Evolutionary conservation across 257 asterid genomes (phyloP).

Genomic region (Handroanthus guayacan): DNA sequence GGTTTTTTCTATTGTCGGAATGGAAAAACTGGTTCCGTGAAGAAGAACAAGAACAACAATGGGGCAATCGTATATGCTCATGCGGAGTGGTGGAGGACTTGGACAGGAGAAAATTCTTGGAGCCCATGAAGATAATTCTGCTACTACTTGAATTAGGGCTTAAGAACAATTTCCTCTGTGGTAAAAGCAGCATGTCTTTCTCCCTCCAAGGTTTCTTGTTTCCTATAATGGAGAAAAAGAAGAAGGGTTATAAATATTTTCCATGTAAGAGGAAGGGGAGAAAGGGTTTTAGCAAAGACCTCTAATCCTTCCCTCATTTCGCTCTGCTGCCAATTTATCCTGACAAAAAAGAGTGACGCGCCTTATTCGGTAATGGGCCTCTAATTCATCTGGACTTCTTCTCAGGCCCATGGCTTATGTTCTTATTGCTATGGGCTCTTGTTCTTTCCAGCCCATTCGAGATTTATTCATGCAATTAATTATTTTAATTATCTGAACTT

Average conservation of each 20-base stretch:
- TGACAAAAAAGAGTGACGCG: too few species aligned
- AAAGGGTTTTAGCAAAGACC: constrained; percentile 37
- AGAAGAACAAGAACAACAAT: constrained; percentile 27
- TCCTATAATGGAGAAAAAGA: neutral
- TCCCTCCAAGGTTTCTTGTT: neutral
- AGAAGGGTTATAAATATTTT: constrained; percentile 19
- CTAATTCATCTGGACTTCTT: too few species aligned
- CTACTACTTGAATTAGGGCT: constrained; percentile 35
- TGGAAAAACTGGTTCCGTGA: constrained; percentile 18
- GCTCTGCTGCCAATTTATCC: too few species aligned
- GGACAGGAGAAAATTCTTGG: constrained; percentile 48
- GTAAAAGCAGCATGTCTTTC: constrained; percentile 43
- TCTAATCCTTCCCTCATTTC: neutral
- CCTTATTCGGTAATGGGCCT: too few species aligned
- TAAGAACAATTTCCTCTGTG: constrained; percentile 44
- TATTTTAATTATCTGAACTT: too few species aligned
- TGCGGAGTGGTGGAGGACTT: constrained; percentile 39
- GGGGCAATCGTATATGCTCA: constrained; percentile 24
- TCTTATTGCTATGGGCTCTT: too few species aligned
- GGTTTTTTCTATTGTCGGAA: constrained; percentile 32
- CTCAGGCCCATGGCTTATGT: too few species aligned
- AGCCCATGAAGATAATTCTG: constrained; percentile 49
- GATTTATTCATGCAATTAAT: too few species aligned
- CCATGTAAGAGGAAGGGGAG: constrained; percentile 33
- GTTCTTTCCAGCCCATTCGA: too few species aligned